Evolutionary conservation across 306 rosid genomes (phyloP).

Genomic region (Ochetophila trinervis): DNA sequence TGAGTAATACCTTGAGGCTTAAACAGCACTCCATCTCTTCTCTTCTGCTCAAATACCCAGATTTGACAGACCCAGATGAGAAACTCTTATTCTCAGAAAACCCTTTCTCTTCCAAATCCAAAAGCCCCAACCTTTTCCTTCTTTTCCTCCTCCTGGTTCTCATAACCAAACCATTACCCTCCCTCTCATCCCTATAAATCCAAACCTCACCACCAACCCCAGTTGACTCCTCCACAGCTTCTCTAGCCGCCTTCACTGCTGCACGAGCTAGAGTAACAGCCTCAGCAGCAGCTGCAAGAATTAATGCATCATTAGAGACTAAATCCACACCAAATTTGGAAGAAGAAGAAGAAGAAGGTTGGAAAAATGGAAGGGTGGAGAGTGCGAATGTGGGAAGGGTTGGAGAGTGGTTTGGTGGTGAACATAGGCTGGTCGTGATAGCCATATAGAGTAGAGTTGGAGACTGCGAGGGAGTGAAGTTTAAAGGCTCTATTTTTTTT

Average conservation of each 20-base stretch:
- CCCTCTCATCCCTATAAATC: constrained; percentile 32
- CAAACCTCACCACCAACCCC: constrained; percentile 26
- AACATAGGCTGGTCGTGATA: constrained; percentile 44
- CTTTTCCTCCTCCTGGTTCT: constrained; percentile 53
- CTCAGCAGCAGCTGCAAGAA: constrained; percentile 41
- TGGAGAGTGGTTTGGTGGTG: constrained; percentile 48
- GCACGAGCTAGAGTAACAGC: constrained; percentile 37
- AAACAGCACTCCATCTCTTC: constrained; percentile 66
- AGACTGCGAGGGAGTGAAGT: neutral
- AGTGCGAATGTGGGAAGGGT: constrained; percentile 47
- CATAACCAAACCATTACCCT: constrained; percentile 29
- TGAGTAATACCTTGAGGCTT: constrained; percentile 49
- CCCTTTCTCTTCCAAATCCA: constrained; percentile 23
- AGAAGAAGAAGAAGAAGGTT: constrained; percentile 33
- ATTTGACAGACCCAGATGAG: constrained; percentile 33
- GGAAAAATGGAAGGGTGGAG: constrained; percentile 37
- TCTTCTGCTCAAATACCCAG: constrained; percentile 44
- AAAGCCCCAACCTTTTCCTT: constrained; percentile 35
- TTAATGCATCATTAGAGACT: constrained; percentile 45
- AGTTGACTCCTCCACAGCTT: constrained; percentile 30
- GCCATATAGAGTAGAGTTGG: constrained; percentile 38
- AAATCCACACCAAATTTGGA: constrained; percentile 35
- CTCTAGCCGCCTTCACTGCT: constrained; percentile 41
- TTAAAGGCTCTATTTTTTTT: neutral
- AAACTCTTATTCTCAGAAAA: constrained; percentile 13